These are phyloP conservation scores for Ambrosiella xylebori DNA, from an alignment of 2,329 filamentous ascomycete genomes.

Conservation along the genomic window DNA sequence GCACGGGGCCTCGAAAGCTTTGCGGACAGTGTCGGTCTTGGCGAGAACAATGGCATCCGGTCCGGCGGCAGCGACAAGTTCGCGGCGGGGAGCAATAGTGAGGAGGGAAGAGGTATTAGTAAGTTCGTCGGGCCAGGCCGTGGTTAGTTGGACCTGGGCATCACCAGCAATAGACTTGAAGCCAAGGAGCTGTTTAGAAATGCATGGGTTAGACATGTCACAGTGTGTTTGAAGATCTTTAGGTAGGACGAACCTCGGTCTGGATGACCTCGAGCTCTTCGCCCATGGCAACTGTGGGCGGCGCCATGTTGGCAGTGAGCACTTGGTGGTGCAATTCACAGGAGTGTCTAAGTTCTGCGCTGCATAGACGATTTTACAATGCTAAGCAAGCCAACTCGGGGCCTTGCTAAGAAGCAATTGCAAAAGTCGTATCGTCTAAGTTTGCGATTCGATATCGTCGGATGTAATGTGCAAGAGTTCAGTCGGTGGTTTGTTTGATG, in stretches of 20 bases:
- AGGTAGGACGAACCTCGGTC: conserved; percentile 48
- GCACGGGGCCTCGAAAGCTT: conserved; percentile 48
- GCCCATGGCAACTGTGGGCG: conserved; percentile 25
- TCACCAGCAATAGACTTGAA: conserved; percentile 70
- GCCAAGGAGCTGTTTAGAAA: conserved; percentile 42
- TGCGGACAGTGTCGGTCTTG: conserved; percentile 59
- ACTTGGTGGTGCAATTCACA: too few species aligned
- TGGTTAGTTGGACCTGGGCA: conserved; percentile 64
- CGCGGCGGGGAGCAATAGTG: conserved; percentile 61
- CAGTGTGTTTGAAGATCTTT: neutral
- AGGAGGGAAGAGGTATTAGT: conserved; percentile 66
- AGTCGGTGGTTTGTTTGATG: too few species aligned
- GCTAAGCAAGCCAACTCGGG: too few species aligned
- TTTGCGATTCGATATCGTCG: too few species aligned
- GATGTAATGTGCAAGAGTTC: too few species aligned
- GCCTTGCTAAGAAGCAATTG: too few species aligned
- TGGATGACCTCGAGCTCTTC: conserved; percentile 59
- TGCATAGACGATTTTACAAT: too few species aligned
- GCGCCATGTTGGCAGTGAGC: conserved; percentile 8
- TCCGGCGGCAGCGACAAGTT: conserved; percentile 72
- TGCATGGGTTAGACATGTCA: conserved; percentile 3
- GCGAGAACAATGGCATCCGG: conserved; percentile 64
- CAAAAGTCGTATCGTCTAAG: too few species aligned
- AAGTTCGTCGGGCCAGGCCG: conserved; percentile 62
- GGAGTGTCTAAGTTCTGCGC: too few species aligned